Evolutionary conservation across 768 basidiomycete genomes (phyloP).

Genomic region (Podaxis carcinomalis): DNA sequence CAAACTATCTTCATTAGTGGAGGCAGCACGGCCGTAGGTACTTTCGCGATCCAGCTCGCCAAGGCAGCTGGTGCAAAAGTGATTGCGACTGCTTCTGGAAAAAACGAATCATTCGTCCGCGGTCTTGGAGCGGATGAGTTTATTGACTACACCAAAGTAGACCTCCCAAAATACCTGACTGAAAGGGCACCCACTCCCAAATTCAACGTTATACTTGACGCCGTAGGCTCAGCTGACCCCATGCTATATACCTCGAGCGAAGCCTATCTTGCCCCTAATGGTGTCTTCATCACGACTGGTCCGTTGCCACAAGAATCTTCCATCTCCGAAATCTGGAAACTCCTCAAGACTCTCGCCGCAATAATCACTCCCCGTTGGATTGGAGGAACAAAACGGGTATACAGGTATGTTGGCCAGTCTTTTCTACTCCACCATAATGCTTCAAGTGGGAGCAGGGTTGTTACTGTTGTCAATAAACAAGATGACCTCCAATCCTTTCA

Average conservation of each 20-base stretch:
- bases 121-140: constrained; percentile 66
- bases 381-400: constrained; percentile 47
- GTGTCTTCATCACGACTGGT: constrained; percentile 51
- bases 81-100: constrained; percentile 52
- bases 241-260: constrained; percentile 45
- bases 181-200: constrained; percentile 42
- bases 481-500: constrained; percentile 32
- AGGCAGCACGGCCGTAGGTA: constrained; percentile 64
- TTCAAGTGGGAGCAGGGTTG: constrained; percentile 22
- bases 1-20: constrained; percentile 68
- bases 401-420: constrained; percentile 32
- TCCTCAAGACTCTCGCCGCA: constrained; percentile 28
- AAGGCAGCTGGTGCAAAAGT: constrained; percentile 61
- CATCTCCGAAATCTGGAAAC: constrained; percentile 27
- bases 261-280: constrained; percentile 51
- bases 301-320: constrained; percentile 32
- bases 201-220: constrained; percentile 59
- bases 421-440: neutral
- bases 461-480: constrained; percentile 26
- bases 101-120: constrained; percentile 56
- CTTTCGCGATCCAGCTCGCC: constrained; percentile 69
- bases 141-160: constrained; percentile 56
- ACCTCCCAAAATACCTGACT: constrained; percentile 42
- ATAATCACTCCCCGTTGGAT: constrained; percentile 41
- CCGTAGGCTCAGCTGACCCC: constrained; percentile 45